Evolutionary conservation across 768 basidiomycete genomes (phyloP), one percentile per base, ranked within the genome.

Genomic region (Suillus sp.): DNA sequence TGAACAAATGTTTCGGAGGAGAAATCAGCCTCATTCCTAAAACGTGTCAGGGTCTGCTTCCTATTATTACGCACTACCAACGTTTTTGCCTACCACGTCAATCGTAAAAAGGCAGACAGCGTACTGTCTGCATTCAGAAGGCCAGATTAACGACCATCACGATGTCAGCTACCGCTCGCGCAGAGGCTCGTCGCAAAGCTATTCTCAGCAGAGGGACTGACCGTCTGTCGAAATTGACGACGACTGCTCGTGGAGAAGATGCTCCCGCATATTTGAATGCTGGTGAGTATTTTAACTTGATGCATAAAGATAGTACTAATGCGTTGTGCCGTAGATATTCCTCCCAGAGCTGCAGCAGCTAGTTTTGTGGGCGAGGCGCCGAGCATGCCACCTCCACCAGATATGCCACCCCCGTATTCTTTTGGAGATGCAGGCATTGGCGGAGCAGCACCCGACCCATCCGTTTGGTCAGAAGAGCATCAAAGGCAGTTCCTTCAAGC

Each of bases 201-300:
- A 93, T 94, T 63, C 83, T 93, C 25, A 81, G 80, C 66, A 81
- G 90, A 60, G 87, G 90, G 16, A 80, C 79, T 34, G 90, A 92
- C 79, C 84, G 92, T 60, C 85, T 94, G 48, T 87, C 90, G 35
- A 92, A 87, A 70, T 83, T 94, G 50, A 92, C 92, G 4, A 89
- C 88, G 3, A 88, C 88, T 3, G 84, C 89, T 40, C 84, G 92
- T 25, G 85, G 86, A 45, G 90, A 90, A 57, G 89, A 92, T 62
- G 85, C 81, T 10, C 78, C 85, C 4, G 79, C 79, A 13, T 87
- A 83, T 69, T 72, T 82, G 59, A 82, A 81, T 67, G 78, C 84
- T 61, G 83, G 87, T 71, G 16, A 65, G 61, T 61, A 3, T n/a
- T 8, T 34, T n/a, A n/a, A 54, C n/a, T 16, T 32, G 34, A 32